Evolutionary conservation across 148 eudicot species (phyloP).

Genomic region (Arbutus unedo): DNA sequence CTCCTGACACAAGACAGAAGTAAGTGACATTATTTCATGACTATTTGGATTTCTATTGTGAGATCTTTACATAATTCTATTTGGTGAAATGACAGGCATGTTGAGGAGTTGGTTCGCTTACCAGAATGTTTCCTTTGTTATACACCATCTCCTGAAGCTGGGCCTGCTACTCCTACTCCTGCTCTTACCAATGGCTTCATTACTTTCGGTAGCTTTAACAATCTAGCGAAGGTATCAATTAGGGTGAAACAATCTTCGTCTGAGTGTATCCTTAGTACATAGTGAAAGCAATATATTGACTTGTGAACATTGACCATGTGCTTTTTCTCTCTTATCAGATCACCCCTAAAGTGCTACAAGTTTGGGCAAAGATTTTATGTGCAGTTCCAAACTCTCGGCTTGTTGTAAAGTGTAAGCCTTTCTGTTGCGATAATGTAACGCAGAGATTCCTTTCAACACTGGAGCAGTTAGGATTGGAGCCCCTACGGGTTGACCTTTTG

Average conservation of each 20-base stretch:
- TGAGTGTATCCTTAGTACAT: background rate
- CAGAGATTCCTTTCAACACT: slow-evolving; percentile 76
- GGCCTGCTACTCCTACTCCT: slow-evolving; percentile 73
- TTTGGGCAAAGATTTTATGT: slow-evolving; percentile 91
- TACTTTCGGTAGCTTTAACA: slow-evolving; percentile 96
- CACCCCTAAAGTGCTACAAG: slow-evolving; percentile 90
- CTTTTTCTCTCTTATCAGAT: slow-evolving; percentile 43
- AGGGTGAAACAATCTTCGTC: background rate
- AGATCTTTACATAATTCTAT: background rate
- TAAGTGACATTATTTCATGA: slow-evolving; percentile 32
- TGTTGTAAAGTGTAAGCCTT: slow-evolving; percentile 96
- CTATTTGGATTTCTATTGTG: background rate
- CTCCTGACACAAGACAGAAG: slow-evolving; percentile 80
- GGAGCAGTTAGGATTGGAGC: slow-evolving; percentile 90
- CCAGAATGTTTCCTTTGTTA: slow-evolving; percentile 90
- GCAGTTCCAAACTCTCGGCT: slow-evolving; percentile 94
- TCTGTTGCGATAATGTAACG: slow-evolving; percentile 84
- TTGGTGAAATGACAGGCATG: slow-evolving; percentile 53
- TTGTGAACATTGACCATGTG: background rate
- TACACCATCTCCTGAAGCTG: slow-evolving; percentile 98
- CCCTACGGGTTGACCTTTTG: slow-evolving; percentile 87
- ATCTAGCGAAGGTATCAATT: slow-evolving; percentile 80
- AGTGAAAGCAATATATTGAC: background rate
- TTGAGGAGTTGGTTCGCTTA: slow-evolving; percentile 89
- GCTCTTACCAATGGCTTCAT: slow-evolving; percentile 85